These are phyloP conservation scores for Termitomyces sp. DNA, from an alignment of 768 basidiomycete species.

Conservation along the genomic window DNA sequence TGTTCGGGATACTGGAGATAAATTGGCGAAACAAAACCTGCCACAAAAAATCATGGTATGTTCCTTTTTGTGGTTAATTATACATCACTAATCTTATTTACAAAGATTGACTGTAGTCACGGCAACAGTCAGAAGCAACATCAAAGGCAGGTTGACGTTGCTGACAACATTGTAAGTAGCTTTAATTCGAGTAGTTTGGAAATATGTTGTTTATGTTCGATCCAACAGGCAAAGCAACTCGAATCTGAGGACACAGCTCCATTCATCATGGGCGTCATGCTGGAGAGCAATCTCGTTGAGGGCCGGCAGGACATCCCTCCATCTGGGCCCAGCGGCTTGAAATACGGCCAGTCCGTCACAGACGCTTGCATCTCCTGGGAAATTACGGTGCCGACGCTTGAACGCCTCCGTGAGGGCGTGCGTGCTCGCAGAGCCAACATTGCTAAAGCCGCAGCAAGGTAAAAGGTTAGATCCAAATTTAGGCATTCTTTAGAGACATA, in stretches of 20 bases:
- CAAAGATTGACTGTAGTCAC: slow-evolving; percentile 93
- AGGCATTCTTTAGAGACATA: background rate
- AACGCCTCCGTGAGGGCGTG: slow-evolving; percentile 86
- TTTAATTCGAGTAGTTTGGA: background rate
- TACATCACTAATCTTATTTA: background rate
- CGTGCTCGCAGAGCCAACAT: slow-evolving; percentile 62
- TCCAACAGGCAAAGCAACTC: slow-evolving; percentile 62
- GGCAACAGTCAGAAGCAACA: slow-evolving; percentile 95
- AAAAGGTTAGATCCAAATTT: background rate
- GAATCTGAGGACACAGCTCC: slow-evolving; percentile 65
- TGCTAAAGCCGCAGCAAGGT: slow-evolving; percentile 21
- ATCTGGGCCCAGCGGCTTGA: slow-evolving; percentile 65
- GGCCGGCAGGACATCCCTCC: slow-evolving; percentile 83
- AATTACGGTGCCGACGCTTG: slow-evolving; percentile 74
- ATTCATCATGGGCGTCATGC: slow-evolving; percentile 90
- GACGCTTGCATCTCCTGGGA: slow-evolving; percentile 93
- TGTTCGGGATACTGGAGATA: slow-evolving; percentile 71
- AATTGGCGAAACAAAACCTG: slow-evolving; percentile 76
- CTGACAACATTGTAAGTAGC: slow-evolving; percentile 76
- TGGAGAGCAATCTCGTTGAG: slow-evolving; percentile 88
- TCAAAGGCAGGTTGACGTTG: slow-evolving; percentile 82
- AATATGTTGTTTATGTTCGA: background rate
- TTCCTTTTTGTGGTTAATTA: background rate
- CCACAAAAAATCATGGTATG: slow-evolving; percentile 83
- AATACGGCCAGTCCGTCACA: slow-evolving; percentile 84